These are phyloP conservation scores for Pseudogymnoascus sp. DNA, from an alignment of 2,329 filamentous ascomycete species.

Conservation along the genomic window DNA sequence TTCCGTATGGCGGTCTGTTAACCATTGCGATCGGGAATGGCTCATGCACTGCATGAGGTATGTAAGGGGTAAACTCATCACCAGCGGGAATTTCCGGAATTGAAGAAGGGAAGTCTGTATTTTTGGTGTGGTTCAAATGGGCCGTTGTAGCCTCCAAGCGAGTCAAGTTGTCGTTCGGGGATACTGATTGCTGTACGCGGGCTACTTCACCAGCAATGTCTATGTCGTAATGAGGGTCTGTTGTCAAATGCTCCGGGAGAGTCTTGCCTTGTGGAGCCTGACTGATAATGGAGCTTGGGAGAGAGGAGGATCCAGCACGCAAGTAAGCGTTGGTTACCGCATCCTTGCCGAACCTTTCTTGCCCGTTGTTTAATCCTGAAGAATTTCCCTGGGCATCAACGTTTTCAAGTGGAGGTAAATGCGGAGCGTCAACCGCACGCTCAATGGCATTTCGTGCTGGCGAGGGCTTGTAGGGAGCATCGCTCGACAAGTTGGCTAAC, in stretches of 20 bases:
- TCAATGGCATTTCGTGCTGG: neutral
- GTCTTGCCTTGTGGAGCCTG: conserved; percentile 11
- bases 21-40: conserved; percentile 66
- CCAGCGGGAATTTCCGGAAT: conserved; percentile 42
- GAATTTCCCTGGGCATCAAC: neutral
- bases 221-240: conserved; percentile 56
- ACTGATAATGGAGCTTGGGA: neutral
- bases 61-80: conserved; percentile 60
- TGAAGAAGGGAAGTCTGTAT: conserved; percentile 44
- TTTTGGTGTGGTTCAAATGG: conserved; percentile 57
- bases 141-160: conserved; percentile 52
- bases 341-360: neutral
- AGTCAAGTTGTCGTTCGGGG: conserved; percentile 43
- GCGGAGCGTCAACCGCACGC: neutral
- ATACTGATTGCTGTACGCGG: conserved; percentile 52
- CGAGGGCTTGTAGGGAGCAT: neutral
- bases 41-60: conserved; percentile 44
- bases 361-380: neutral
- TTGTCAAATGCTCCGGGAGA: conserved; percentile 49
- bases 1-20: conserved; percentile 59
- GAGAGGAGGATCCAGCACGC: neutral
- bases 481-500: neutral
- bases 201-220: conserved; percentile 53
- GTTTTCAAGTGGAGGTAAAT: neutral
- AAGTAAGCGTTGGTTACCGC: neutral